These are phyloP conservation scores for Rhodofomes roseus DNA, from an alignment of 1,284 basidiomycete genomes.

Conservation along the genomic window DNA sequence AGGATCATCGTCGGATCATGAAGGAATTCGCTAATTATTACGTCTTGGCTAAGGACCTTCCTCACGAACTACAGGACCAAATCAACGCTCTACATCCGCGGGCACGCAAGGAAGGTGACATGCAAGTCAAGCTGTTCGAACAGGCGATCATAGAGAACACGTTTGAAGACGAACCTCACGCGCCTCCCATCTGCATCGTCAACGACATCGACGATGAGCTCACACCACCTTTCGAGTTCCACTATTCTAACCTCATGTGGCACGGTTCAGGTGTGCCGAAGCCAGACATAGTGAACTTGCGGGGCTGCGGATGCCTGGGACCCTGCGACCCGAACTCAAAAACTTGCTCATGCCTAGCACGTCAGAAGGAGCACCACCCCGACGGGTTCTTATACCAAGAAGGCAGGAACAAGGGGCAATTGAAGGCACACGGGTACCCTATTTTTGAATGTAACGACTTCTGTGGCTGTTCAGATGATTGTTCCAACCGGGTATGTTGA, in stretches of 20 bases:
- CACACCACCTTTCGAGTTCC: constrained; percentile 73
- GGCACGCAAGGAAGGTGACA: constrained; percentile 19
- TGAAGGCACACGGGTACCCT: constrained; percentile 53
- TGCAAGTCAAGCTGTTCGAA: constrained; percentile 30
- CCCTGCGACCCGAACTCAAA: constrained; percentile 66
- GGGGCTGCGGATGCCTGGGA: constrained; percentile 73
- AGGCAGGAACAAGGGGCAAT: constrained; percentile 35
- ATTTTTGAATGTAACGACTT: constrained; percentile 86
- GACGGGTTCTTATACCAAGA: constrained; percentile 67
- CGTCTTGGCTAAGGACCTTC: constrained; percentile 26
- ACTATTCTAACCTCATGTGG: constrained; percentile 77
- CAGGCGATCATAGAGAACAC: constrained; percentile 30
- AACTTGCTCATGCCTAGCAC: constrained; percentile 64
- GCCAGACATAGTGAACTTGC: constrained; percentile 54
- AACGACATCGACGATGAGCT: constrained; percentile 64
- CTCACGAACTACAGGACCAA: constrained; percentile 28
- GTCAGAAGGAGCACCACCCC: constrained; percentile 44
- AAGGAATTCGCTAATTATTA: constrained; percentile 19
- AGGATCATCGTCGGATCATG: constrained; percentile 15
- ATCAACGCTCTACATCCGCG: constrained; percentile 22
- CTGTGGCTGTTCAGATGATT: constrained; percentile 79
- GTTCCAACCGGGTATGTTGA: constrained; percentile 75
- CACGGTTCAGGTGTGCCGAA: constrained; percentile 62
- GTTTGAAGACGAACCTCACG: constrained; percentile 54
- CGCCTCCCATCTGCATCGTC: constrained; percentile 60